Conservation (phyloP, 805 yeast genomes). For the Lachancea lanzarotensis region DNA sequence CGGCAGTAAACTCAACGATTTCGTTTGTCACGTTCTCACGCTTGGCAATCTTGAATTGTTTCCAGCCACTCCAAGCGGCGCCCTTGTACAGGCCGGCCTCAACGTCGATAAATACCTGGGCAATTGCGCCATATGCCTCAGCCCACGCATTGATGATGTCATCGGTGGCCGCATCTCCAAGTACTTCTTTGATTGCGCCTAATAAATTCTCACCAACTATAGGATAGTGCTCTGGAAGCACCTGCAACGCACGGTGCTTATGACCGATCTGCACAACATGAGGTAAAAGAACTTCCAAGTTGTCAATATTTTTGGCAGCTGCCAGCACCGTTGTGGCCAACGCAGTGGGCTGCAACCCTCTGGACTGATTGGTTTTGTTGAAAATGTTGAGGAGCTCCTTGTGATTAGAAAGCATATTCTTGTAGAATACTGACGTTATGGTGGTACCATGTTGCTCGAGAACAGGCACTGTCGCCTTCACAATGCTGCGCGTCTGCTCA, state of each 20-base stretch:
- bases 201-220: slow-evolving; percentile 56
- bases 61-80: slow-evolving; percentile 57
- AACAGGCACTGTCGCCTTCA: slow-evolving; percentile 49
- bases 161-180: slow-evolving; percentile 56
- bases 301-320: slow-evolving; percentile 59
- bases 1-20: slow-evolving; percentile 31
- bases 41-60: slow-evolving; percentile 41
- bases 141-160: slow-evolving; percentile 59
- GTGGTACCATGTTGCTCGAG: slow-evolving; percentile 49
- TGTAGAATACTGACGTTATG: slow-evolving; percentile 50
- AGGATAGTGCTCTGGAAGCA: slow-evolving; percentile 58
- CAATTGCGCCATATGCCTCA: slow-evolving; percentile 57
- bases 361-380: slow-evolving; percentile 51
- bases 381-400: slow-evolving; percentile 55
- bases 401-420: slow-evolving; percentile 45
- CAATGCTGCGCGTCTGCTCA: slow-evolving; percentile 29
- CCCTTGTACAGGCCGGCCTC: slow-evolving; percentile 44
- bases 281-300: slow-evolving; percentile 44
- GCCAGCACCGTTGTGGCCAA: slow-evolving; percentile 54
- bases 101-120: slow-evolving; percentile 50
- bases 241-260: slow-evolving; percentile 61
- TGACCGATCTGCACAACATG: slow-evolving; percentile 54
- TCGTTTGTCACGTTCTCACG: slow-evolving; percentile 35
- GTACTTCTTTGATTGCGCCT: slow-evolving; percentile 44
- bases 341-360: slow-evolving; percentile 54